Evolutionary conservation across 2,329 filamentous ascomycete species (phyloP).

Genomic region (Escovopsis sp.): DNA sequence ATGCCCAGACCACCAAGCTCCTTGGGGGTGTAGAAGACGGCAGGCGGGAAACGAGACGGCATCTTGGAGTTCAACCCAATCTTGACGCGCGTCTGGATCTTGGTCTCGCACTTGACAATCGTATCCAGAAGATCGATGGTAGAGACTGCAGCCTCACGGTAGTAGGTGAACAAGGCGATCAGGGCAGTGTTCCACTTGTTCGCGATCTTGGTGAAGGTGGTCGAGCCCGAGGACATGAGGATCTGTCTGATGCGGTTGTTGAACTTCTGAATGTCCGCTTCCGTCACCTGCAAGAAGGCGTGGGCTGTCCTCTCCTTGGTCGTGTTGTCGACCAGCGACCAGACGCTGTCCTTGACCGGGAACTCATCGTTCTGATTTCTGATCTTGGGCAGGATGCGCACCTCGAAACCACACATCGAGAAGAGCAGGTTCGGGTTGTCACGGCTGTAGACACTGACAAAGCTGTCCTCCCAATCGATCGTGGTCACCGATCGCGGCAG

Average conservation of each 20-base stretch:
- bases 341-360: conserved; percentile 93
- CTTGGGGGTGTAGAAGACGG: conserved; percentile 97
- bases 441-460: conserved; percentile 92
- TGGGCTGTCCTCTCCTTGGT: conserved; percentile 95
- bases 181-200: conserved; percentile 99
- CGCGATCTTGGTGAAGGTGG: conserved; percentile 98
- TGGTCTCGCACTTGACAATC: conserved; percentile 98
- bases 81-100: conserved; percentile 97
- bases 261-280: conserved; percentile 97
- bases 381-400: conserved; percentile 88
- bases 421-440: conserved; percentile 96
- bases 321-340: conserved; percentile 91
- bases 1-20: conserved; percentile 93
- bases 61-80: conserved; percentile 98
- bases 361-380: conserved; percentile 95
- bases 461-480: conserved; percentile 98
- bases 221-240: conserved; percentile 97
- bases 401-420: conserved; percentile 96
- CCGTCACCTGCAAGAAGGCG: conserved; percentile 93
- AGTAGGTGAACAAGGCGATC: conserved; percentile 96
- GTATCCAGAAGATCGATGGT: conserved; percentile 90
- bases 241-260: conserved; percentile 98
- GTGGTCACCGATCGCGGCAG: conserved; percentile 89
- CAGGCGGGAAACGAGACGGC: conserved; percentile 95
- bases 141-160: conserved; percentile 91